Conservation (phyloP, 2,329 filamentous ascomycete species). For the Exophiala phaeomuriformis region DNA sequence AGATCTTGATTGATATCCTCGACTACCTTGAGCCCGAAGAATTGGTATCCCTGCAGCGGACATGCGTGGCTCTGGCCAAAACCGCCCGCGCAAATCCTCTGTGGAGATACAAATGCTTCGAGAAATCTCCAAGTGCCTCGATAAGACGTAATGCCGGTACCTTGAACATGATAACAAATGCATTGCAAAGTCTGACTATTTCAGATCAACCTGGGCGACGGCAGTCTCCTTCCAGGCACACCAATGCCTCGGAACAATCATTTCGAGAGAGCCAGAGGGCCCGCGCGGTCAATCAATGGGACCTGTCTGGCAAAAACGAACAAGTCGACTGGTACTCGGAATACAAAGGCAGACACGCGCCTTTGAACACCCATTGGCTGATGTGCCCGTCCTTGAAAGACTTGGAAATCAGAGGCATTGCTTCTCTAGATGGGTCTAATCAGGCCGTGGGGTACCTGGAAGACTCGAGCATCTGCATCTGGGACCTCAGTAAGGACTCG, state of each 20-base stretch:
- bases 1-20: constrained; percentile 58
- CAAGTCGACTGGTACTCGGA: constrained; percentile 78
- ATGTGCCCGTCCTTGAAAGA: constrained; percentile 43
- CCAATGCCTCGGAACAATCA: constrained; percentile 21
- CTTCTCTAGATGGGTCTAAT: constrained; percentile 35
- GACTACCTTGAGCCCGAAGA: constrained; percentile 45
- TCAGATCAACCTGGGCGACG: constrained; percentile 9
- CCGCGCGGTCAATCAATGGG: constrained; percentile 70
- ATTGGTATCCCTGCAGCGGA: constrained; percentile 60
- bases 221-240: neutral
- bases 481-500: constrained; percentile 59
- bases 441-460: constrained; percentile 58
- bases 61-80: constrained; percentile 58
- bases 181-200: constrained; percentile 28
- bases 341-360: constrained; percentile 73
- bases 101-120: constrained; percentile 71
- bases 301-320: constrained; percentile 67
- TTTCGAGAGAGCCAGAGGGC: constrained; percentile 38
- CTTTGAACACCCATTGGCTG: constrained; percentile 69
- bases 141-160: constrained; percentile 23
- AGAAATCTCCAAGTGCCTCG: constrained; percentile 58
- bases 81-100: constrained; percentile 66
- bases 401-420: constrained; percentile 29
- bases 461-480: constrained; percentile 79
- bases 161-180: constrained; percentile 26